These are phyloP conservation scores for Bretschneidera sinensis DNA, from an alignment of 345 rosid species.

Conservation along the genomic window DNA sequence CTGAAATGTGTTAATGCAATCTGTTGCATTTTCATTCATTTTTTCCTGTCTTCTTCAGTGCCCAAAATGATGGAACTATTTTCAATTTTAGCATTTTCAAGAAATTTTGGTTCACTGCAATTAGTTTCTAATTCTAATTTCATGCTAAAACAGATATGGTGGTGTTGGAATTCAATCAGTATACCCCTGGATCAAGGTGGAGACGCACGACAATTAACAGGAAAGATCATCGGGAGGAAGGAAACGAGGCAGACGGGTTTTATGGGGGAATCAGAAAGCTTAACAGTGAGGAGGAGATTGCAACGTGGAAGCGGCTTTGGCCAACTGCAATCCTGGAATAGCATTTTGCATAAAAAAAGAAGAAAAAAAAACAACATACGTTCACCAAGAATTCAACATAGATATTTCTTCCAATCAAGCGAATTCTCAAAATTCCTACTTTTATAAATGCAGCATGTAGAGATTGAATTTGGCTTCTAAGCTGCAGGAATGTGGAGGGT, in stretches of 20 bases:
- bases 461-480: too few relatives aligned
- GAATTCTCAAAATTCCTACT: too few relatives aligned
- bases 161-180: conserved; percentile 67
- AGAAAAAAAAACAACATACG: too few relatives aligned
- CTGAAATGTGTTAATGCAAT: conserved; percentile 20
- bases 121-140: conserved; percentile 11
- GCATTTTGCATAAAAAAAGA: too few relatives aligned
- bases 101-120: too few relatives aligned
- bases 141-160: conserved; percentile 44
- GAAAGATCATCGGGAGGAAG: conserved; percentile 73
- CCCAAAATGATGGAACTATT: too few relatives aligned
- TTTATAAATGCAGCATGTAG: too few relatives aligned
- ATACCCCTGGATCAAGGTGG: conserved; percentile 73
- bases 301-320: conserved; percentile 69
- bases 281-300: conserved; percentile 46
- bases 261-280: conserved; percentile 87
- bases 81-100: too few relatives aligned
- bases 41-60: conserved; percentile 15
- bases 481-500: too few relatives aligned
- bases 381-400: too few relatives aligned
- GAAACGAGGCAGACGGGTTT: conserved; percentile 80
- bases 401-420: too few relatives aligned
- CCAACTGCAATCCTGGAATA: conserved; percentile 59
- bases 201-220: conserved; percentile 46
- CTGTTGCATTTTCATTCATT: conserved; percentile 14